phyloP scores from a whole-genome alignment of 2,329 filamentous ascomycete species.

The Endoconidiophora laricicola region DNA sequence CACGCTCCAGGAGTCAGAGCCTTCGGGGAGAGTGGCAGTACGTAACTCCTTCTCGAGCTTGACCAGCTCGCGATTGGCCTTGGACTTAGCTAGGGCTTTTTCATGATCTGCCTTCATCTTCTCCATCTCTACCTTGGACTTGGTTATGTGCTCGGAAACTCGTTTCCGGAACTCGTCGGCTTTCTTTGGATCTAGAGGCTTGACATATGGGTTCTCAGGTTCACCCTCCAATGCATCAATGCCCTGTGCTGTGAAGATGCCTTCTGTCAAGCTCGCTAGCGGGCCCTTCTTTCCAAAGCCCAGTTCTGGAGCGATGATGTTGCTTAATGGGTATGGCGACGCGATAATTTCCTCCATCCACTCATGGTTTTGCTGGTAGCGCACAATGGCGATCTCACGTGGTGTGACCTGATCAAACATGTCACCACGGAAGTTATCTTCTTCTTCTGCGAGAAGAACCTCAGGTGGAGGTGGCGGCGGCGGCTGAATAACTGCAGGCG shows the following conservation, averaged over 20 bases:
- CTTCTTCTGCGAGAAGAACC: conserved; percentile 59
- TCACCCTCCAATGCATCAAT: conserved; percentile 29
- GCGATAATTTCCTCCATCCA: conserved; percentile 98
- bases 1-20: conserved; percentile 44
- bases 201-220: conserved; percentile 41
- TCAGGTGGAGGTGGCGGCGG: conserved; percentile 24
- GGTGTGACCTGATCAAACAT: conserved; percentile 80
- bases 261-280: conserved; percentile 64
- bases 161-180: conserved; percentile 72
- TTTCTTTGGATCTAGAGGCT: conserved; percentile 56
- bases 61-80: conserved; percentile 51
- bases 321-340: conserved; percentile 70
- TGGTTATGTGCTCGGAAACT: conserved; percentile 52
- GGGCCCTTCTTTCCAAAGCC: conserved; percentile 74
- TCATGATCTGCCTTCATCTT: conserved; percentile 68
- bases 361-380: conserved; percentile 90
- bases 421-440: conserved; percentile 75
- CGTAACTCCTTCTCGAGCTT: conserved; percentile 63
- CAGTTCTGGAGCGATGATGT: conserved; percentile 76
- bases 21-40: conserved; percentile 42
- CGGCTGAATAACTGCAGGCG: conserved; percentile 12
- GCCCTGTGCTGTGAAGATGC: conserved; percentile 57
- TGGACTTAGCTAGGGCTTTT: conserved; percentile 56
- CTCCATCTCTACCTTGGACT: conserved; percentile 67
- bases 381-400: conserved; percentile 68